phyloP scores from a whole-genome alignment of 257 asterid species.

The Striga asiatica region DNA sequence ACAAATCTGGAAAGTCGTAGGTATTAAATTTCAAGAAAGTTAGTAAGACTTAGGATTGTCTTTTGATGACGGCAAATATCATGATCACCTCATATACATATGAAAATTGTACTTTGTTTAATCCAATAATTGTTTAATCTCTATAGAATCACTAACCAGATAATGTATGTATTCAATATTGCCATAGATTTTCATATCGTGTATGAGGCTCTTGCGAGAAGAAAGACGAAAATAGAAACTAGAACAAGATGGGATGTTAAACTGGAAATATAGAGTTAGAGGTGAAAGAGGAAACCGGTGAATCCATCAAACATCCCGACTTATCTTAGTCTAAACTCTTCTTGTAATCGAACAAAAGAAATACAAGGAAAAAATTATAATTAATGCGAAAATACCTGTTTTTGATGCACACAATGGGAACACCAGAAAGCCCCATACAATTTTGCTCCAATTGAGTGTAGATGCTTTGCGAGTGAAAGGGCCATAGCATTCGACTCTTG shows the following conservation, averaged over 20 bases:
- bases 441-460: constrained; percentile 71
- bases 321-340: neutral
- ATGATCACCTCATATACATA: neutral
- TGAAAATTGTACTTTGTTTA: neutral
- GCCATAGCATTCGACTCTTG: constrained; percentile 70
- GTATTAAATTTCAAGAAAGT: neutral
- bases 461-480: constrained; percentile 71
- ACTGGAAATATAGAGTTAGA: neutral
- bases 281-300: neutral
- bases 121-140: neutral
- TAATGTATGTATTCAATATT: neutral
- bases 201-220: neutral
- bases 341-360: neutral
- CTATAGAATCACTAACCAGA: neutral
- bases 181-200: neutral
- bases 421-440: constrained; percentile 97
- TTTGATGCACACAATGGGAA: constrained; percentile 79
- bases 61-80: neutral
- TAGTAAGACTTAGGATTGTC: neutral
- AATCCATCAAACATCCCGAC: neutral
- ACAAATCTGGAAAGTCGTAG: neutral
- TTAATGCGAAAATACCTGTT: constrained; percentile 40
- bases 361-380: neutral
- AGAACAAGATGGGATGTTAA: neutral
- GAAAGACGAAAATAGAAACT: neutral